Evolutionary conservation across 2,329 filamentous ascomycete species (phyloP).

Genomic region (Aspergillus terreus): DNA sequence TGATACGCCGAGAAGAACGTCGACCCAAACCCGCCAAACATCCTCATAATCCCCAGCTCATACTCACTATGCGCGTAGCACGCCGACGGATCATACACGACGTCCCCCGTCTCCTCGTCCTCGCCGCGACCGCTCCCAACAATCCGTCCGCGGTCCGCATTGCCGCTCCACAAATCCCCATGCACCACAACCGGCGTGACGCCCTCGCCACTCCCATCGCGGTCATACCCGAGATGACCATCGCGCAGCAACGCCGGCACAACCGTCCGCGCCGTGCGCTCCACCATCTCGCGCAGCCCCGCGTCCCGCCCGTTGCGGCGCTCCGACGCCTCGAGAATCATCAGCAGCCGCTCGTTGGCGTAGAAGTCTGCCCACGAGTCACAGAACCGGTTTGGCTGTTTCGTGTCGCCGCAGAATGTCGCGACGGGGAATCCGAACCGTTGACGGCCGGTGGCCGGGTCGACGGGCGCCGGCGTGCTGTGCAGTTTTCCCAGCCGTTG

Average conservation of each 20-base stretch:
- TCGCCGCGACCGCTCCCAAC: constrained; percentile 35
- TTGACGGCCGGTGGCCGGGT: constrained; percentile 32
- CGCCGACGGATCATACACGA: constrained; percentile 77
- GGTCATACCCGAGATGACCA: constrained; percentile 54
- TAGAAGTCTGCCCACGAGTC: constrained; percentile 83
- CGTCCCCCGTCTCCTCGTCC: constrained; percentile 58
- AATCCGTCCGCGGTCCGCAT: constrained; percentile 66
- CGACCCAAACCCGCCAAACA: constrained; percentile 84
- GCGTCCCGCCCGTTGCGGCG: constrained; percentile 61
- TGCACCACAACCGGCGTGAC: constrained; percentile 79
- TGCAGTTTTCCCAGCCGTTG: constrained; percentile 76
- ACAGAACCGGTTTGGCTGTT: constrained; percentile 72
- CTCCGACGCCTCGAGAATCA: constrained; percentile 58
- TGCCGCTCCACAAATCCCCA: constrained; percentile 92
- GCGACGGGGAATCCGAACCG: constrained; percentile 79
- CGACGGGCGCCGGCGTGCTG: constrained; percentile 63
- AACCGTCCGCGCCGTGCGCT: constrained; percentile 59
- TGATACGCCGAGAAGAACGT: constrained; percentile 76
- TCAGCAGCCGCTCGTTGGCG: constrained; percentile 67
- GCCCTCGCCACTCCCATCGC: constrained; percentile 44
- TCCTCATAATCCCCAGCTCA: constrained; percentile 89
- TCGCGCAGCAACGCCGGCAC: constrained; percentile 75
- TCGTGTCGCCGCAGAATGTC: constrained; percentile 83
- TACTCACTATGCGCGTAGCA: constrained; percentile 87
- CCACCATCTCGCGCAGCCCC: constrained; percentile 61